These are phyloP conservation scores for Coniochaeta sp. DNA, from an alignment of 2,329 filamentous ascomycete genomes.

Conservation along the genomic window DNA sequence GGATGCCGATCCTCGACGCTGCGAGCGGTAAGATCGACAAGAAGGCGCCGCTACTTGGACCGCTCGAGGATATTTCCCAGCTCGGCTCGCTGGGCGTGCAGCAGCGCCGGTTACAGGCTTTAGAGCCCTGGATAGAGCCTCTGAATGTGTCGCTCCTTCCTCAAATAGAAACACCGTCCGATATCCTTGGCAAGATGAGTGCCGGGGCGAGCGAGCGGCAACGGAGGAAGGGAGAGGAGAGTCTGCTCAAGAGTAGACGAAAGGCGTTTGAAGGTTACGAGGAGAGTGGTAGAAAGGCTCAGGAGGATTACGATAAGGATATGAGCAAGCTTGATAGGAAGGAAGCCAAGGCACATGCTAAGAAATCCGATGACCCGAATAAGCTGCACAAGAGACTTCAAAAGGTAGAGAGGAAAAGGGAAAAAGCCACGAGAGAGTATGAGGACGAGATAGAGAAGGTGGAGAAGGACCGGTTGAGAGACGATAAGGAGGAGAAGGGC, in stretches of 20 bases:
- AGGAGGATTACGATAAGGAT: neutral
- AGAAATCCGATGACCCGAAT: no score
- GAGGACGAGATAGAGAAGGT: no score
- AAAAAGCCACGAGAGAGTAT: no score
- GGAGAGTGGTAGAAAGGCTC: neutral
- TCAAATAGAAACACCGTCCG: no score
- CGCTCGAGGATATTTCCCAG: slow-evolving; percentile 4
- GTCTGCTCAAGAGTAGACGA: neutral
- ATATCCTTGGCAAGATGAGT: neutral
- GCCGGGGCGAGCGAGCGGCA: slow-evolving; percentile 4
- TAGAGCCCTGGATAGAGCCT: slow-evolving; percentile 9
- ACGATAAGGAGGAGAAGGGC: no score
- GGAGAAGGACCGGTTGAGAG: no score
- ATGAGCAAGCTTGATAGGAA: no score
- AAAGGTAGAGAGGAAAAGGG: no score
- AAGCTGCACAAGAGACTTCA: no score
- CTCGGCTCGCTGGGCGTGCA: slow-evolving; percentile 6
- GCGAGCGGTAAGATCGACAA: slow-evolving; percentile 8
- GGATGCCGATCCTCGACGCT: slow-evolving; percentile 10
- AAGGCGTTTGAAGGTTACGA: neutral
- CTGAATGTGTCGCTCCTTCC: slow-evolving; percentile 7
- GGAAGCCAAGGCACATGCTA: no score
- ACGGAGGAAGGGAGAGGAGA: slow-evolving; percentile 3
- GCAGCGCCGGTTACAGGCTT: slow-evolving; percentile 7
- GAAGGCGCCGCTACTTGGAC: slow-evolving; percentile 5